A percentile compares a stretch with the other conserved stretches of the same genome.
Conservation (phyloP, 1,284 basidiomycete genomes). For the Ceratobasidium sp. region DNA sequence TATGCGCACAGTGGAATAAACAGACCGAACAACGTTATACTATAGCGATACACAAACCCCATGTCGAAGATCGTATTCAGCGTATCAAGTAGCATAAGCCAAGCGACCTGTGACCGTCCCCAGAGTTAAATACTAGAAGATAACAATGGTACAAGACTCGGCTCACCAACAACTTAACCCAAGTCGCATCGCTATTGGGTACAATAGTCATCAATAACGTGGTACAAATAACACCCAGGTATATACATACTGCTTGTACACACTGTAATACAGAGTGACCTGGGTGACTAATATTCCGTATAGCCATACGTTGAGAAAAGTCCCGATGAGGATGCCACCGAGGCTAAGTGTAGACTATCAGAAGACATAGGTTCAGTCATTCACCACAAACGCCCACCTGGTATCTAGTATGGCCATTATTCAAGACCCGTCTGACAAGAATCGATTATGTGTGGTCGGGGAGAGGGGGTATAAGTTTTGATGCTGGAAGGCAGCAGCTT, state of each 20-base stretch:
- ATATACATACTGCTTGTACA: background rate
- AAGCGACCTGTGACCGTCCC: constrained; percentile 1
- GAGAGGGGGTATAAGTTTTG: background rate
- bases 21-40: constrained; percentile 24
- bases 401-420: constrained; percentile 8
- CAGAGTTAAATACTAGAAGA: background rate
- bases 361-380: background rate
- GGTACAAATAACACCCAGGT: background rate
- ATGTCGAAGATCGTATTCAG: constrained; percentile 22
- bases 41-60: constrained; percentile 30
- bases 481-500: too few relatives aligned
- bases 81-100: constrained; percentile 21
- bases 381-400: background rate
- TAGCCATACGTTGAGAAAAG: constrained; percentile 18
- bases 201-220: background rate
- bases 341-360: constrained; percentile 2
- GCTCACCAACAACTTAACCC: background rate
- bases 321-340: constrained; percentile 29
- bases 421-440: background rate
- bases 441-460: background rate
- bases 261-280: constrained; percentile 1
- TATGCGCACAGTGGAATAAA: background rate
- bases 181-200: background rate
- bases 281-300: constrained; percentile 23
- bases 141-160: too few relatives aligned